Conservation (phyloP, 2,329 filamentous ascomycete genomes). For the Fusarium mexicanum region DNA sequence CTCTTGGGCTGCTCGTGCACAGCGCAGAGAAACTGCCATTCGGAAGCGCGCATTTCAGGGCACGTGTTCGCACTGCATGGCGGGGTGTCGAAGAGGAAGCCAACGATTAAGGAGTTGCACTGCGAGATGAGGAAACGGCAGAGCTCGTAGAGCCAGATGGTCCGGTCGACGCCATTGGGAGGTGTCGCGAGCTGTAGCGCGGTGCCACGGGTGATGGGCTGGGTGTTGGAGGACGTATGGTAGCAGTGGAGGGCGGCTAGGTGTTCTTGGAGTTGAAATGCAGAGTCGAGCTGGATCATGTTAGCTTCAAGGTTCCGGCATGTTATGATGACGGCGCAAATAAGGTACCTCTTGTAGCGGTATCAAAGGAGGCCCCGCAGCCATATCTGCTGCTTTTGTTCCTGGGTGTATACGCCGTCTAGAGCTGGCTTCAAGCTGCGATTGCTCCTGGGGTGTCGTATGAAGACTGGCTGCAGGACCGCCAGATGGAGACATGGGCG, state of each 20-base stretch:
- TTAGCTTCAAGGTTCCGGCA: conserved; percentile 16
- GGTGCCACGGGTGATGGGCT: conserved; percentile 78
- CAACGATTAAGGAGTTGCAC: conserved; percentile 90
- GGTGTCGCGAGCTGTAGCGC: conserved; percentile 81
- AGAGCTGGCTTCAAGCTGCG: conserved; percentile 75
- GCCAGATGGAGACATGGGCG: conserved; percentile 77
- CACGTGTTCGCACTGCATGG: conserved; percentile 91
- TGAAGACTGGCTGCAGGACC: conserved; percentile 63
- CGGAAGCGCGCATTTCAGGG: conserved; percentile 96
- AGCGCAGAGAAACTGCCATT: conserved; percentile 99
- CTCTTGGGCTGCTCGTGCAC: conserved; percentile 96
- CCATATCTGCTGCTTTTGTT: conserved; percentile 92
- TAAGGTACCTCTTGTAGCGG: conserved; percentile 78
- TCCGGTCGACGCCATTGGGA: conserved; percentile 83
- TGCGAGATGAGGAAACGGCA: conserved; percentile 95
- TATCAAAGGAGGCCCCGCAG: conserved; percentile 86
- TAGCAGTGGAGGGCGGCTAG: conserved; percentile 90
- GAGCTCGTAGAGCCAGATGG: conserved; percentile 97
- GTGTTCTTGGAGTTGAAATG: conserved; percentile 97
- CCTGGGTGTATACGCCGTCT: conserved; percentile 89
- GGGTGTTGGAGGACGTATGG: conserved; percentile 73
- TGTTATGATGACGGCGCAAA: conserved; percentile 9
- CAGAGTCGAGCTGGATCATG: conserved; percentile 81
- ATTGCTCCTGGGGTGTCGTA: conserved; percentile 71
- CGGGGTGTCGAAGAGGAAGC: conserved; percentile 89